phyloP scores from a whole-genome alignment of 495 filamentous ascomycete species.

The Melanomma pulvis-pyrius region DNA sequence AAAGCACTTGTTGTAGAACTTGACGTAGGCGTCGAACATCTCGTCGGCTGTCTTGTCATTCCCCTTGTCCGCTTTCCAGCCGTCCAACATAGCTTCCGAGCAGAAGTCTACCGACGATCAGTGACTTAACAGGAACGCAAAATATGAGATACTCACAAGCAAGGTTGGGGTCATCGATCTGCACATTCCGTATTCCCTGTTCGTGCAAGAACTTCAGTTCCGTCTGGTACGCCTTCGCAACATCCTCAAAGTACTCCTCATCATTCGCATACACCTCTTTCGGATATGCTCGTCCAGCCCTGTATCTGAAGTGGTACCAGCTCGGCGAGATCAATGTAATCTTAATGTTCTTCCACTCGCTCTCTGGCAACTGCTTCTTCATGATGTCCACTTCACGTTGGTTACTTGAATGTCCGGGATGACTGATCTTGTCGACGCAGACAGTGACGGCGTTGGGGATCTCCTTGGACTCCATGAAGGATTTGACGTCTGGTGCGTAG shows the following conservation, averaged over 20 bases:
- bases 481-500: slow-evolving; percentile 46
- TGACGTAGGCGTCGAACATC: slow-evolving; percentile 62
- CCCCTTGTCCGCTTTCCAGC: slow-evolving; percentile 60
- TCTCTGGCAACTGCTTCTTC: slow-evolving; percentile 42
- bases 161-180: slow-evolving; percentile 52
- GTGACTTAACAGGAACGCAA: neutral
- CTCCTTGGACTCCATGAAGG: slow-evolving; percentile 45
- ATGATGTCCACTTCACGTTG: slow-evolving; percentile 43
- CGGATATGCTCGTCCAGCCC: slow-evolving; percentile 39
- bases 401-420: slow-evolving; percentile 41
- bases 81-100: slow-evolving; percentile 64
- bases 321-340: slow-evolving; percentile 43
- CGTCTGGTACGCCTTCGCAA: slow-evolving; percentile 44
- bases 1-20: slow-evolving; percentile 65
- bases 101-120: slow-evolving; percentile 53
- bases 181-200: slow-evolving; percentile 46
- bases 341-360: slow-evolving; percentile 45
- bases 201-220: slow-evolving; percentile 44
- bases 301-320: slow-evolving; percentile 46
- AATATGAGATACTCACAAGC: slow-evolving; percentile 45
- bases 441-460: slow-evolving; percentile 45
- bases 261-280: slow-evolving; percentile 43
- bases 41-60: slow-evolving; percentile 56
- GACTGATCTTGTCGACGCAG: slow-evolving; percentile 42
- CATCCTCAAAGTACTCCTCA: slow-evolving; percentile 45